Evolutionary conservation across 2,329 filamentous ascomycete species (phyloP), one percentile per base, ranked within the genome.

Genomic region (Botrytis galanthina): DNA sequence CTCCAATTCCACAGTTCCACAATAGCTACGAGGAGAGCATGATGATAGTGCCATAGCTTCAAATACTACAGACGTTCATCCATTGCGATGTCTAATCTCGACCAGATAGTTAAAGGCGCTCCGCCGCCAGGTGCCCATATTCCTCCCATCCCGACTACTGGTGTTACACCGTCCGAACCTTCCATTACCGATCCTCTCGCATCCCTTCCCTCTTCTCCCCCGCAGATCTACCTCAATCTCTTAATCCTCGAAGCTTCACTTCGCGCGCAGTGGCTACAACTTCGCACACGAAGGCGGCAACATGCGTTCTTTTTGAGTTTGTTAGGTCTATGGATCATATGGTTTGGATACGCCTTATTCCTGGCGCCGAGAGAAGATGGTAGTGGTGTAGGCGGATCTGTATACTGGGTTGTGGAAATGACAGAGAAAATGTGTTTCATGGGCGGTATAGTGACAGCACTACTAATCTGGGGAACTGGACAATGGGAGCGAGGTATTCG

Each of bases 291-390:
- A 60, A 89, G 94, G 66, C 91, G 96, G 26, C 93, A 98, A 79
- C 95, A 99, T 82, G 95, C 94, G 3, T 97, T 98, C 83, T 97
- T 98, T 80, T 86, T 98, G 35, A 87, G 92, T 29, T 86, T 97
- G 18, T 88, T 99, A 42, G 88, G 88, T 6, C 80, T 91, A 42
- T 99, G 96, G 96, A 91, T 94, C 64, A 84, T 89, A 75, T 92
- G 92, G 79, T 98, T 98, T 83, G 90, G 90, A 76, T 98, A 98
- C 83, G 92, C 93, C 18, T 88, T 98, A 67, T 98, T 97, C 85
- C 88, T 98, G 77, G 92, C 94, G n/a, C 95, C 95, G n/a, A 90
- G 95, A 77, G 95, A 98, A 82, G 95, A 98, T 85, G 95, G 95
- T 77, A 90, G 89, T 77, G 95, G 95, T 54, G 90, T 97, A 9